Conservation (phyloP, 441 rosid genomes). For the Lepidium campestre region DNA sequence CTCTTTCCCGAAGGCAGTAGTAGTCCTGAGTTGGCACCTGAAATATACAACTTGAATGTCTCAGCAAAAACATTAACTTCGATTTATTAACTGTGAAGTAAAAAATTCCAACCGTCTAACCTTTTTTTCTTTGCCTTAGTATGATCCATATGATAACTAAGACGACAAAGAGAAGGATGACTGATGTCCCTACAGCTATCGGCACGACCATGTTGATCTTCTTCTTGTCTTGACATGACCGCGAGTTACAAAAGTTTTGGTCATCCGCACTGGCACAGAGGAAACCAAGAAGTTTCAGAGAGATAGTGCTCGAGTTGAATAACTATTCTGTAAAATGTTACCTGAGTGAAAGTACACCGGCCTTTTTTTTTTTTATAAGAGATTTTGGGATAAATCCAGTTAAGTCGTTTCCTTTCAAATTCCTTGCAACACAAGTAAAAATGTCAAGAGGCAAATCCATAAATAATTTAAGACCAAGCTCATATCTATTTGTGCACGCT, state of each 20-base stretch:
- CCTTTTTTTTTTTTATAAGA: slow-evolving; percentile 23
- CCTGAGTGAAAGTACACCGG: slow-evolving; percentile 33
- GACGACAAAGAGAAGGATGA: slow-evolving; percentile 24
- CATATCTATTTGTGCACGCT: slow-evolving; percentile 1
- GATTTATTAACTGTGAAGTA: neutral
- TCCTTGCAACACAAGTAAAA: slow-evolving; percentile 23
- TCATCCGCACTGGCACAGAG: slow-evolving; percentile 36
- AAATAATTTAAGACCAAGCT: neutral
- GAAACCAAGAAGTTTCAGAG: neutral
- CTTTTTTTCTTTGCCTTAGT: slow-evolving; percentile 24
- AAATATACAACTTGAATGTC: neutral
- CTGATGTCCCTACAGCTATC: slow-evolving; percentile 26
- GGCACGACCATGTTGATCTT: slow-evolving; percentile 25
- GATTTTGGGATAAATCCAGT: slow-evolving; percentile 37
- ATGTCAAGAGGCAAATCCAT: neutral
- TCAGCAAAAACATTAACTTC: neutral
- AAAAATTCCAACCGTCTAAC: neutral
- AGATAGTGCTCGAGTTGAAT: neutral
- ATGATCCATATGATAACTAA: slow-evolving; percentile 22
- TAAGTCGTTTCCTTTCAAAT: slow-evolving; percentile 39
- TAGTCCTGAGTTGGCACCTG: slow-evolving; percentile 22
- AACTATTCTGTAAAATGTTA: neutral
- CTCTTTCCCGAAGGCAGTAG: slow-evolving; percentile 30
- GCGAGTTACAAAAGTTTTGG: slow-evolving; percentile 35
- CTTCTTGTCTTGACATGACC: slow-evolving; percentile 33